Percentiles rank a stretch among this genome's conserved stretches.
These are phyloP conservation scores for Cyberlindnera maritima DNA, from an alignment of 805 yeast genomes.

Conservation along the genomic window DNA sequence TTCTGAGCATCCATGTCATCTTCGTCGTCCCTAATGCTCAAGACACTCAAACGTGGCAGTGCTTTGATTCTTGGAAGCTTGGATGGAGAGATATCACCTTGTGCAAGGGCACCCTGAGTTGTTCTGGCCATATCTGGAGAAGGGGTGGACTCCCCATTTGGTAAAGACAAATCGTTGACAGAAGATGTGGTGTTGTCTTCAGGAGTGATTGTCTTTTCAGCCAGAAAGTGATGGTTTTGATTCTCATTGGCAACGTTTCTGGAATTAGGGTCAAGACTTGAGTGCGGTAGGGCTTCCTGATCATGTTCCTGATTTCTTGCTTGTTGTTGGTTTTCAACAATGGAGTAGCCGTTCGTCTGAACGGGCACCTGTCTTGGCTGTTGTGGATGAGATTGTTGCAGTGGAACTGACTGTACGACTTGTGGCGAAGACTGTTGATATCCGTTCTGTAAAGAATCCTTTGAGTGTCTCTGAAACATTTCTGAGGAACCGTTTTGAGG, in stretches of 20 bases:
- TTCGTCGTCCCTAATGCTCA: conserved; percentile 25
- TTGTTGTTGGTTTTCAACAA: background rate
- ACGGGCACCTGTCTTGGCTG: background rate
- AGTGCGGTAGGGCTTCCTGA: background rate
- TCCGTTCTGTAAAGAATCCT: background rate
- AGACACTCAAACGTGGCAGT: conserved; percentile 25
- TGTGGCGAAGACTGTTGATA: background rate
- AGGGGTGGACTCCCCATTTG: conserved; percentile 26
- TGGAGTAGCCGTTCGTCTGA: background rate
- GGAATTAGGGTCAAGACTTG: background rate
- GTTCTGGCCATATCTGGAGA: conserved; percentile 14
- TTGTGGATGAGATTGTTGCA: background rate
- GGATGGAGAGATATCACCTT: conserved; percentile 18
- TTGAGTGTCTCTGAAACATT: background rate
- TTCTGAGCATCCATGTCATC: conserved; percentile 11
- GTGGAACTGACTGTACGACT: background rate
- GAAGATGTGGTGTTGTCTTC: conserved; percentile 13
- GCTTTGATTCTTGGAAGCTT: conserved; percentile 26
- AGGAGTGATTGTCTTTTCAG: conserved; percentile 19
- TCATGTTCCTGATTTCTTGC: background rate
- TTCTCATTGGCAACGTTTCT: background rate
- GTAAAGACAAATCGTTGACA: conserved; percentile 13
- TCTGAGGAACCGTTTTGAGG: background rate
- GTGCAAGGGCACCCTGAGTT: background rate
- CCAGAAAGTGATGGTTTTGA: conserved; percentile 23